Conservation (phyloP, 1,284 basidiomycete genomes). For the Trametes polyzona region DNA sequence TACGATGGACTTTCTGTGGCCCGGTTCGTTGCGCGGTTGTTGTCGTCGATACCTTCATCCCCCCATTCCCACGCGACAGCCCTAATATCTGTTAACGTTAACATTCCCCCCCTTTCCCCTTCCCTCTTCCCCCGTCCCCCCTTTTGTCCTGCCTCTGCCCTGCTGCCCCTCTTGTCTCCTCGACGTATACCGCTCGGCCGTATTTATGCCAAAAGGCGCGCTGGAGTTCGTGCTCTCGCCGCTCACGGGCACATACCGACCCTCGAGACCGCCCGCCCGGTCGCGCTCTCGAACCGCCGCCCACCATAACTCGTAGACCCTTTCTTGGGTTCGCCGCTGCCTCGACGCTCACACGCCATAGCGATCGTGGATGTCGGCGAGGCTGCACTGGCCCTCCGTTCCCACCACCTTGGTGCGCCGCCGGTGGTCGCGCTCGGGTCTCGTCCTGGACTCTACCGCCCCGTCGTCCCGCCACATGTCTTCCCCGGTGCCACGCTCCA, state of each 20-base stretch:
- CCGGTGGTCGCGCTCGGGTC: no score
- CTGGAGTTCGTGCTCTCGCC: constrained; percentile 5
- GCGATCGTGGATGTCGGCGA: no score
- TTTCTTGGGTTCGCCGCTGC: background rate
- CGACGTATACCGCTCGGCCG: constrained; percentile 24
- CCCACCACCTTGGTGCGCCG: no score
- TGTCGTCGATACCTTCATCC: constrained; percentile 6
- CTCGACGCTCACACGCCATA: no score
- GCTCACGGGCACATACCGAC: background rate
- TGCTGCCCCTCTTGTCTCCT: background rate
- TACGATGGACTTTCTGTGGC: constrained; percentile 5
- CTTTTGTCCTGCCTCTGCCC: background rate
- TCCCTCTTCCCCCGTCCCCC: background rate
- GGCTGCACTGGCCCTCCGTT: no score
- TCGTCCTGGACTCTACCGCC: background rate
- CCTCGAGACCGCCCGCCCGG: background rate
- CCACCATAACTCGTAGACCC: background rate
- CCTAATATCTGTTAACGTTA: no score
- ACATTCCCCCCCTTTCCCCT: background rate
- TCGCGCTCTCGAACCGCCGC: background rate
- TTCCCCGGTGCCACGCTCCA: no score
- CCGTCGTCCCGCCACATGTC: background rate
- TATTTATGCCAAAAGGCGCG: constrained; percentile 31
- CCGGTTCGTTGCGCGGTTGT: background rate
- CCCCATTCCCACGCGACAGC: no score